Evolutionary conservation across 1,284 basidiomycete genomes (phyloP).

Genomic region (Cryptococcus deneoformans): DNA sequence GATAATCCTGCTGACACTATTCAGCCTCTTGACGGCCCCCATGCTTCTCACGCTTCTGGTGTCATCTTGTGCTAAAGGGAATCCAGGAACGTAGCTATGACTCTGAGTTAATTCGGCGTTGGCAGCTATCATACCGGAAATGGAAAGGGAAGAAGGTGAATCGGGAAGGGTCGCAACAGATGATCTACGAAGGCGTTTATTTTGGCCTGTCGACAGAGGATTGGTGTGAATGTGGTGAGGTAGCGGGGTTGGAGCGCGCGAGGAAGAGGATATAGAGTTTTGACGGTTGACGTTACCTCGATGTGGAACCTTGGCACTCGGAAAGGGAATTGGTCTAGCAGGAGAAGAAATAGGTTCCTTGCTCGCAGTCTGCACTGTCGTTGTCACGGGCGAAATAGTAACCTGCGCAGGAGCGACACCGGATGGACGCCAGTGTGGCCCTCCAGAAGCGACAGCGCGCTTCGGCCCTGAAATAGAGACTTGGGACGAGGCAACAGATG

Average conservation of each 20-base stretch:
- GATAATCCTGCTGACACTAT: slow-evolving; percentile 84
- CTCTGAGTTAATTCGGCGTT: slow-evolving; percentile 43
- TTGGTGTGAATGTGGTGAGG: slow-evolving; percentile 23
- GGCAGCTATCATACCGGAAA: slow-evolving; percentile 41
- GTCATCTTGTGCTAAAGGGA: slow-evolving; percentile 45
- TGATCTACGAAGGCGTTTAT: slow-evolving; percentile 28
- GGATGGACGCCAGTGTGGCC: slow-evolving; percentile 38
- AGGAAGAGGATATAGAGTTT: slow-evolving; percentile 10
- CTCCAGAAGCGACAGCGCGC: slow-evolving; percentile 22
- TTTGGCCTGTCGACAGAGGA: slow-evolving; percentile 9
- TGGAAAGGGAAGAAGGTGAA: slow-evolving; percentile 42
- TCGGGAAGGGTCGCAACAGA: slow-evolving; percentile 45
- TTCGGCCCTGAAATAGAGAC: slow-evolving; percentile 8
- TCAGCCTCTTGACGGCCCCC: slow-evolving; percentile 60
- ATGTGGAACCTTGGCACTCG: slow-evolving; percentile 6
- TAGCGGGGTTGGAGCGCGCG: slow-evolving; percentile 12
- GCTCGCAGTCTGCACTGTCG: slow-evolving; percentile 26
- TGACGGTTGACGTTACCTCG: slow-evolving; percentile 21
- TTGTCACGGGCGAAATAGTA: slow-evolving; percentile 42
- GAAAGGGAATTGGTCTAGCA: slow-evolving; percentile 6
- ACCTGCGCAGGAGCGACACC: slow-evolving; percentile 42
- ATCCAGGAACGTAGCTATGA: slow-evolving; percentile 45
- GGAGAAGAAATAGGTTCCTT: slow-evolving; percentile 7
- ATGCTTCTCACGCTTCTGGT: slow-evolving; percentile 43
- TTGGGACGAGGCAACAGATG: slow-evolving; percentile 12